Evolutionary conservation across 2,329 filamentous ascomycete genomes (phyloP), one percentile per base, ranked within the genome.

Genomic region (Aureobasidium pullulans): DNA sequence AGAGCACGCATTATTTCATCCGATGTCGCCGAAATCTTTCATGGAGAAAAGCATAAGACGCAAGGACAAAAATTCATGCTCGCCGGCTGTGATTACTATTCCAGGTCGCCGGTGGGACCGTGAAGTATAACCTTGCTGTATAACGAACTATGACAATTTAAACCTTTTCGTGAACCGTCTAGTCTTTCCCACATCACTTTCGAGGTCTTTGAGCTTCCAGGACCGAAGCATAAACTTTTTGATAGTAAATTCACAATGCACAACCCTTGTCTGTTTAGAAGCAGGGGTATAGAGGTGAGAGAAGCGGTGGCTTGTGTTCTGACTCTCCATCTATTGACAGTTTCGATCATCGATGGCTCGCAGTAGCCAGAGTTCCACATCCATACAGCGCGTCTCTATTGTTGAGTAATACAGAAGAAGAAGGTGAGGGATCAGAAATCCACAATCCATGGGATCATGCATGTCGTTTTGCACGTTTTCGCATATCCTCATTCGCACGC

Each of bases 381-480:
- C 32, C 34, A 54, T 32, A 43, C 37, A 32, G 50, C 13, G 6
- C 10, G 15, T 10, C 16, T 19, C 16, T 23, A 32, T 39, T 53
- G 49, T 40, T 53, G 49, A 42, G 32, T 39, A 16, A 36, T 37
- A 28, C 34, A 9, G 16, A 36, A 28, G 5, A 11, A 6, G 29
- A 37, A 40, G 10, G 11, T 11, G 19, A 9, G 6, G 5, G 23
- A 28, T 49, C 32, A 31, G 23, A 31, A 49, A 49, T 49, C 32
- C 47, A 23, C 34, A 36, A 9, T 49, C 10, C 16, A 36, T 7
- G 47, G 6, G 6, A 6, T 15, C 4, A 47, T 29, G 11, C 47
- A 32, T 49, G 36, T 49, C 48, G 48, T 52, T 52, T 52, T 44
- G 48, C 48, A 52, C 48, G 19, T 52, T 36, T 36, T 23, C 23